Conservation (phyloP, 1,284 basidiomycete genomes). For the Melampsora americana region DNA sequence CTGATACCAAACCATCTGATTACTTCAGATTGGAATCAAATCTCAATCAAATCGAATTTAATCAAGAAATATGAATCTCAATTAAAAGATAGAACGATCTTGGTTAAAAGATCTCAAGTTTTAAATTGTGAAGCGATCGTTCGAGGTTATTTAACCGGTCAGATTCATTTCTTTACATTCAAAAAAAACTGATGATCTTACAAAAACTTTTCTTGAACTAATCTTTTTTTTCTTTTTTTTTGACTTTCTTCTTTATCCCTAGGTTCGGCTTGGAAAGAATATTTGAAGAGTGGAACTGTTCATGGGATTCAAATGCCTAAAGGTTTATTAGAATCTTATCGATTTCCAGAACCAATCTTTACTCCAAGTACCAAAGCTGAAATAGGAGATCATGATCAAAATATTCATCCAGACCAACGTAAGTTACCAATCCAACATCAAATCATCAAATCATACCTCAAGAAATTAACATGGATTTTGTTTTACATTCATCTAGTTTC, state of each 20-base stretch:
- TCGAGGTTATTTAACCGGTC: slow-evolving; percentile 89
- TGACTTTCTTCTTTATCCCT: background rate
- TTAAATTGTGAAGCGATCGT: slow-evolving; percentile 97
- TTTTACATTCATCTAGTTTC: slow-evolving; percentile 49
- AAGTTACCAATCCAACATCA: slow-evolving; percentile 40
- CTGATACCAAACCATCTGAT: slow-evolving; percentile 80
- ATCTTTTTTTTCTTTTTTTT: background rate
- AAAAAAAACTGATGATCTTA: slow-evolving; percentile 6
- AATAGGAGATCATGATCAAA: slow-evolving; percentile 91
- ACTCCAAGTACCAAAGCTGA: slow-evolving; percentile 98
- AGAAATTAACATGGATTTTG: slow-evolving; percentile 16
- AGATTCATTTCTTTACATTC: slow-evolving; percentile 12
- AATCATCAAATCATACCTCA: background rate
- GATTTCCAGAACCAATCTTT: slow-evolving; percentile 78
- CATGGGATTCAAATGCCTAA: slow-evolving; percentile 76
- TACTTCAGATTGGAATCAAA: slow-evolving; percentile 58
- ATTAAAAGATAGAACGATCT: slow-evolving; percentile 81
- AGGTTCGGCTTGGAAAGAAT: slow-evolving; percentile 95
- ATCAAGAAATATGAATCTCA: slow-evolving; percentile 57
- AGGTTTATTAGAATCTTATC: slow-evolving; percentile 79
- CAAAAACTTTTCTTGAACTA: background rate
- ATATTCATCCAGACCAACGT: slow-evolving; percentile 90
- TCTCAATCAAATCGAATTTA: slow-evolving; percentile 46
- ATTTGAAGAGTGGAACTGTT: slow-evolving; percentile 80
- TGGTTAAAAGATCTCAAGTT: slow-evolving; percentile 84